Evolutionary conservation across 108 stramenopile species (phyloP).

Genomic region (Aureococcus anophagefferens): DNA sequence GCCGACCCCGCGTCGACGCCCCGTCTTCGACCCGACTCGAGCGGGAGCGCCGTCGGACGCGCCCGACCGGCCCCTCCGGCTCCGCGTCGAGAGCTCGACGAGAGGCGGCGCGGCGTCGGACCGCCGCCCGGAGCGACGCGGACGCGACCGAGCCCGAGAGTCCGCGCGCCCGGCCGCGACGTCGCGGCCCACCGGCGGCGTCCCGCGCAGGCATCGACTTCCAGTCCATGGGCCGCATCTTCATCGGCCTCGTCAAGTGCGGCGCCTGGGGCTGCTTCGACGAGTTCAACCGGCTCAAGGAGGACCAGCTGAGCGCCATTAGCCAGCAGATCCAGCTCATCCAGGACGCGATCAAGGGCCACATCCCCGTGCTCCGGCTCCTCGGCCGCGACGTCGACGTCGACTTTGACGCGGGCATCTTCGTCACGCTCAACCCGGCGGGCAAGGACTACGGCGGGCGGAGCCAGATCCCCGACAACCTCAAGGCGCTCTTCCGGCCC

Average conservation of each 20-base stretch:
- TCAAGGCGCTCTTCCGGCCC: slow-evolving; percentile 60
- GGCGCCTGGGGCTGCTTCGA: slow-evolving; percentile 67
- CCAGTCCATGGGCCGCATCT: slow-evolving; percentile 52
- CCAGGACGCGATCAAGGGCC: slow-evolving; percentile 52
- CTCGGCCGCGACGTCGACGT: slow-evolving; percentile 44
- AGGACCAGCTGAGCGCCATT: slow-evolving; percentile 60
- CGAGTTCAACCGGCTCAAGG: slow-evolving; percentile 60
- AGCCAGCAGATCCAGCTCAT: slow-evolving; percentile 58
- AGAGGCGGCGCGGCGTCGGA: too few relatives aligned
- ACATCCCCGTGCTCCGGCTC: slow-evolving; percentile 19
- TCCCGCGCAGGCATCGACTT: slow-evolving; percentile 35
- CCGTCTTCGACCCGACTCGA: too few relatives aligned
- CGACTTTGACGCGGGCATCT: slow-evolving; percentile 53
- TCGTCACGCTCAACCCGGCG: slow-evolving; percentile 56
- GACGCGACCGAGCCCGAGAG: too few relatives aligned
- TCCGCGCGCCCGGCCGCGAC: too few relatives aligned
- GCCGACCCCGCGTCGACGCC: too few relatives aligned
- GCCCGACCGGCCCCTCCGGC: too few relatives aligned
- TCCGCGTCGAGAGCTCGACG: too few relatives aligned
- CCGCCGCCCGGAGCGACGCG: too few relatives aligned
- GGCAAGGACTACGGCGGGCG: slow-evolving; percentile 60
- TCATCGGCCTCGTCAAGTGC: slow-evolving; percentile 55
- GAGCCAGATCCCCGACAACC: slow-evolving; percentile 51
- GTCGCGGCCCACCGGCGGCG: too few relatives aligned
- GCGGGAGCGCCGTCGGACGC: too few relatives aligned